phyloP scores from a whole-genome alignment of 352 stramenopile genomes.

The Pythium aristosporum region DNA sequence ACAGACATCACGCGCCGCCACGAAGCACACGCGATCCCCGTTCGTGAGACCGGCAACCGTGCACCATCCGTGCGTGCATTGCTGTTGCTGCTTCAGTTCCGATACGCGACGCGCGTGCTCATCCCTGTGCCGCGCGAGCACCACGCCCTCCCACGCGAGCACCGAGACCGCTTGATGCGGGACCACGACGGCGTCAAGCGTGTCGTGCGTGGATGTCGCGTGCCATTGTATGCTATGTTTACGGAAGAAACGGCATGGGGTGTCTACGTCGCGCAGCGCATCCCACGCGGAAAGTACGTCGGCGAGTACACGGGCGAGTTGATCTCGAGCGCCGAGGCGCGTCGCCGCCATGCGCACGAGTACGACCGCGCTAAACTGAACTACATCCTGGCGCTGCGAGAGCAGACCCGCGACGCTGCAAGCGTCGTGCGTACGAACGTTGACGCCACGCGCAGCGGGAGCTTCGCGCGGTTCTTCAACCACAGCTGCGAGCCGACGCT shows the following conservation, averaged over 20 bases:
- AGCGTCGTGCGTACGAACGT: conserved; percentile 57
- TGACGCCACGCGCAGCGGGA: conserved; percentile 45
- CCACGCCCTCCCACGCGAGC: conserved; percentile 30
- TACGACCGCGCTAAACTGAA: conserved; percentile 36
- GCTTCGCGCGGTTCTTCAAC: conserved; percentile 73
- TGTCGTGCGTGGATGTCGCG: conserved; percentile 29
- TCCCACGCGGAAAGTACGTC: conserved; percentile 36
- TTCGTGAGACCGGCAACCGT: background rate
- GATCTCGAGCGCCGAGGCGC: conserved; percentile 46
- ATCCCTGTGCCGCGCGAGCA: conserved; percentile 23
- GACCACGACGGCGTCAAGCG: conserved; percentile 24
- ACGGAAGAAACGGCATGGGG: conserved; percentile 46
- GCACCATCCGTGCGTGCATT: background rate
- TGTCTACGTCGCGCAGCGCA: conserved; percentile 34
- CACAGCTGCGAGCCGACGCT: conserved; percentile 61
- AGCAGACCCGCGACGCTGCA: conserved; percentile 17
- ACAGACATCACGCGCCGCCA: conserved; percentile 21
- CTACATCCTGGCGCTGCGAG: conserved; percentile 59
- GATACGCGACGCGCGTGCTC: conserved; percentile 32
- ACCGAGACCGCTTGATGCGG: conserved; percentile 20
- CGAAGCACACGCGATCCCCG: background rate
- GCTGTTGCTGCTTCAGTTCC: conserved; percentile 29
- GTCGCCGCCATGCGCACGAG: conserved; percentile 31
- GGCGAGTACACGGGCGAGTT: conserved; percentile 68
- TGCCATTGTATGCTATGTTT: conserved; percentile 34